Evolutionary conservation across 1,284 basidiomycete genomes (phyloP), one percentile per base, ranked within the genome.

Genomic region (Tilletia indica): DNA sequence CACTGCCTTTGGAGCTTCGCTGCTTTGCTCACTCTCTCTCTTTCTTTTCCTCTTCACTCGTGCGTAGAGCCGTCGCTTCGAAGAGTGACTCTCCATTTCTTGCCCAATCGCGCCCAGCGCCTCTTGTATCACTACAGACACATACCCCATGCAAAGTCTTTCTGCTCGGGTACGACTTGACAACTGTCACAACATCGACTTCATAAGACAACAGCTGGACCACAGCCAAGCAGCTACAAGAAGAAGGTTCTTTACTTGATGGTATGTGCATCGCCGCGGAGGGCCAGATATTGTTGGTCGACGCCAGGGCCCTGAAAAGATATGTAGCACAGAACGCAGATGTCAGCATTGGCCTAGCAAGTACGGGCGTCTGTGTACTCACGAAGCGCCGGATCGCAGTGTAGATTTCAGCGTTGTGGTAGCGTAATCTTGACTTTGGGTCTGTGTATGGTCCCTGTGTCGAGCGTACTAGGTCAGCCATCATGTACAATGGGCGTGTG

Each of bases 361-460:
- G 47, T n/a, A 12, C 2, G n/a, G 1, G 1, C n/a, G 47, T 11
- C 42, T 45, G 42, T 19, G 19, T 12, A 86, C 90, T 77, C 74
- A 92, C 92, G 78, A 94, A 86, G 49, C 88, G 88, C 81, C 92
- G 92, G 79, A 94, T 89, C 54, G 93, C 86, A 70, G 93, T 91
- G 82, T 93, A 94, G 4, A 94, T 89, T 76, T 90, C 92, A 85
- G 91, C 93, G 86, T 93, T 91, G 76, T 94, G 91, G 82, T 92
- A 94, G 4, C 93, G 88, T 21, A 94, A 86, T 0, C 90, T 89
- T 0, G 92, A 92, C 2, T 90, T 89, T 5, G 93, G 93, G 78
- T 94, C 92, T 0, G 92, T 93, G 78, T 94, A 93, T 3, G 90
- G 91, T 0, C 91, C 92, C 91, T 92, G 72, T 8, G 12, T n/a